Conservation (phyloP, 805 yeast genomes). For the Ogataea saltuana region DNA sequence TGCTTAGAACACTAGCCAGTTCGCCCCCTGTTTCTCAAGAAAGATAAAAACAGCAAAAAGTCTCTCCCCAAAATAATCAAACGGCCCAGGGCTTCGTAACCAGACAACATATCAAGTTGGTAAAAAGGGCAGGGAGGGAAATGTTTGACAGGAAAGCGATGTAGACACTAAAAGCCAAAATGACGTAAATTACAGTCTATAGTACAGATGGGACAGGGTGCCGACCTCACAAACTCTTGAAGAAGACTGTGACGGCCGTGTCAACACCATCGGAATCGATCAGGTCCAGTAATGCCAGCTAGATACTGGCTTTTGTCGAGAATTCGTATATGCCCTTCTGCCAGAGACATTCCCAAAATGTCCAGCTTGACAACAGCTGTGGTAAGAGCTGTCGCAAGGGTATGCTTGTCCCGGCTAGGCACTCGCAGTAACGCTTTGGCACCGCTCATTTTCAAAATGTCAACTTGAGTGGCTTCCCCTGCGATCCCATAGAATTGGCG, state of each 20-base stretch:
- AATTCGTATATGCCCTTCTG: slow-evolving; percentile 16
- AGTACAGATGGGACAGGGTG: no score
- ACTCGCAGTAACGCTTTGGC: slow-evolving; percentile 25
- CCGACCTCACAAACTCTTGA: no score
- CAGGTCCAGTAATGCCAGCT: slow-evolving; percentile 29
- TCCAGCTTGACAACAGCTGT: slow-evolving; percentile 16
- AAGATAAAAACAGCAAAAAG: slow-evolving; percentile 5
- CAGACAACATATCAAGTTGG: background rate
- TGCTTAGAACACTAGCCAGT: no score
- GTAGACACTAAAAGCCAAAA: no score
- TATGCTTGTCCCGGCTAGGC: slow-evolving; percentile 22
- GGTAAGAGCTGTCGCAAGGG: slow-evolving; percentile 23
- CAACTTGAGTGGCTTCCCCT: slow-evolving; percentile 32
- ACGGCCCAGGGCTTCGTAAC: slow-evolving; percentile 3
- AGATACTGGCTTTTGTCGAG: slow-evolving; percentile 23
- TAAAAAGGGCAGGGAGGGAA: background rate
- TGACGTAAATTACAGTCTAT: no score
- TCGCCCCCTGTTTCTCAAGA: no score
- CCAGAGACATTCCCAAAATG: slow-evolving; percentile 9
- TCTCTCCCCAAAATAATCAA: background rate
- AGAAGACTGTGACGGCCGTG: no score
- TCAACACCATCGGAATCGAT: slow-evolving; percentile 23
- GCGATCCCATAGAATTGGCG: slow-evolving; percentile 28
- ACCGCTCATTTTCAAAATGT: slow-evolving; percentile 20
- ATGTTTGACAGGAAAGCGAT: no score